Base-by-base conservation (phyloP, 2,329 filamentous ascomycete genomes). In the Epichloe amarillans region DNA sequence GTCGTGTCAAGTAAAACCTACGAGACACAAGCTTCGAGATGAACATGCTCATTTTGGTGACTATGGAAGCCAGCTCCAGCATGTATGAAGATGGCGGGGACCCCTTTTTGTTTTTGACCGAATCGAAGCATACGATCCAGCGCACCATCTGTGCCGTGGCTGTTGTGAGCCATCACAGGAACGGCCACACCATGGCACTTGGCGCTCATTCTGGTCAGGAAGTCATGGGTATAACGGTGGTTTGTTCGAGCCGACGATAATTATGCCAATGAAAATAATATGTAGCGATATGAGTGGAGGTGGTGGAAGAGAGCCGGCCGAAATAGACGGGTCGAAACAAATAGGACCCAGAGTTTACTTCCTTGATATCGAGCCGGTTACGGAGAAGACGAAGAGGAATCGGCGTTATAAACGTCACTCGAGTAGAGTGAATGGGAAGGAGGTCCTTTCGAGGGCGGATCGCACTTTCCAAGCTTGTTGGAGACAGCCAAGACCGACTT, bases 41-140 rank as follows among this genome's bases (percentile, higher is more conserved):
- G 93, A 38, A 86, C 75, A 51, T 76, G 73, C 64, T 98, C 90
- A 62, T 97, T 97, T 53, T 86, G 79, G 23, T 79, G 73, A 62
- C 89, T 96, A 66, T 98, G 93, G 61, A 88, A 98, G 4, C 93
- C 93, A 15, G 93, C 93, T 36, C 93, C 93, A 38, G 91, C 93
- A 67, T 98, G 93, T 43, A 98, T 84, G 66, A 95, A 97, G 49
- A 98, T 91, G 53, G 88, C 89, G 52, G 81, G 81, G 10, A 81
- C 55, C 42, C 57, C 61, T 48, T 66, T 68, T 37, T 61, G 55
- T 50, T 57, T 65, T 15, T 67, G 66, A 5, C 57, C 60, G 21
- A 65, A 59, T 42, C 65, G 69, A 45, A 66, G 56, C 51, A 66
- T 62, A 36, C 64, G 69, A 53, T 74, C 71, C 17, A 69, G 55